These are phyloP conservation scores for Cladobotryum mycophilum DNA, from an alignment of 2,329 filamentous ascomycete genomes.

Conservation along the genomic window DNA sequence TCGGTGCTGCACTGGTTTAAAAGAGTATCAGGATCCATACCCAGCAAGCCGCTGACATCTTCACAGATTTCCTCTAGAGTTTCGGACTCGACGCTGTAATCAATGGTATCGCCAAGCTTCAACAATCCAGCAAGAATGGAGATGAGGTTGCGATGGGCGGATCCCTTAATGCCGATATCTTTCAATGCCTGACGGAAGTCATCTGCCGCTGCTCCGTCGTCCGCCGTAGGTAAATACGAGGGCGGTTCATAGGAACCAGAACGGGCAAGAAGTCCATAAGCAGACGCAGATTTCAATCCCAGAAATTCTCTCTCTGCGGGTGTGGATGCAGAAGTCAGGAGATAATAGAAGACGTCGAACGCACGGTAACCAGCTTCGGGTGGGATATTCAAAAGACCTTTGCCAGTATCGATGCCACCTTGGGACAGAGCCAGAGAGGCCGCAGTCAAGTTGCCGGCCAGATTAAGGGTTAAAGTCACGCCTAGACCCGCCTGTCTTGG, in stretches of 20 bases:
- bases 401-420: conserved; percentile 77
- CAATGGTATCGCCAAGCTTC: conserved; percentile 85
- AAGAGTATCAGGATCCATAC: conserved; percentile 79
- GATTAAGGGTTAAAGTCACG: conserved; percentile 72
- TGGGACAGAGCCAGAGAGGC: conserved; percentile 74
- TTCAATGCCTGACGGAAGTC: conserved; percentile 85
- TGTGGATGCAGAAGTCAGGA: conserved; percentile 85
- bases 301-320: conserved; percentile 85
- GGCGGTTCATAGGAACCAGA: conserved; percentile 84
- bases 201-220: conserved; percentile 87
- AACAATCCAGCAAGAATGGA: conserved; percentile 79
- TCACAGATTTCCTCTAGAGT: conserved; percentile 80
- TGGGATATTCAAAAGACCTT: conserved; percentile 75
- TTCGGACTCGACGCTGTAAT: conserved; percentile 79
- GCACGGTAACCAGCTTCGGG: conserved; percentile 76
- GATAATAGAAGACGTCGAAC: conserved; percentile 97
- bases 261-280: conserved; percentile 71
- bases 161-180: conserved; percentile 88
- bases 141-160: conserved; percentile 73
- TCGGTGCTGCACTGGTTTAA: conserved; percentile 73
- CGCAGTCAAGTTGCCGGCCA: conserved; percentile 71
- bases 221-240: conserved; percentile 81
- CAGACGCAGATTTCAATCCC: conserved; percentile 67
- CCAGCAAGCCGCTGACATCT: conserved; percentile 80
- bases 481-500: conserved; percentile 75